phyloP scores from a whole-genome alignment of 441 rosid species.

The Monsonia emarginata region DNA sequence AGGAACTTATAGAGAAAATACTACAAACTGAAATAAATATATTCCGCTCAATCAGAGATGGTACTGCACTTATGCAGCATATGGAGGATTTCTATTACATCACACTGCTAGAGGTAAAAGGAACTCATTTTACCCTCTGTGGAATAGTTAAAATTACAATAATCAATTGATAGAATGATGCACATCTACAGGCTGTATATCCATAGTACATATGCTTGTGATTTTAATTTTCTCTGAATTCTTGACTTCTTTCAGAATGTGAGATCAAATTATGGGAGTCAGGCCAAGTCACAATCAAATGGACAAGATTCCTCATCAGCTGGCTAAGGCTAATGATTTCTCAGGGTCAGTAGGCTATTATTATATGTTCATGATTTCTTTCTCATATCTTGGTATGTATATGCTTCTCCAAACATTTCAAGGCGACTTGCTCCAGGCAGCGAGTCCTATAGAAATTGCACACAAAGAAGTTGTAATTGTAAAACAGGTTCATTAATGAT shows the following conservation, averaged over 20 bases:
- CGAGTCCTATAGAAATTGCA: not conserved
- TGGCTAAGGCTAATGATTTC: slow-evolving; percentile 4
- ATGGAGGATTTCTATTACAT: slow-evolving; percentile 97
- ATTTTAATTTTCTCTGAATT: not conserved
- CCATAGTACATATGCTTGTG: slow-evolving; percentile 1
- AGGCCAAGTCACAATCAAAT: slow-evolving; percentile 22
- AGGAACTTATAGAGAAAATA: slow-evolving; percentile 79
- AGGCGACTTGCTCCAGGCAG: not conserved
- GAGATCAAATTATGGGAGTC: slow-evolving; percentile 41
- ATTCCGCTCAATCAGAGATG: slow-evolving; percentile 78
- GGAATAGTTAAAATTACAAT: not conserved
- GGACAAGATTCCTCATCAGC: slow-evolving; percentile 16
- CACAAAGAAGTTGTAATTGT: not conserved
- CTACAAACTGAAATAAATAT: slow-evolving; percentile 83
- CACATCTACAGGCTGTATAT: not conserved
- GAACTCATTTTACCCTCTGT: not conserved
- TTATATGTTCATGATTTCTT: not conserved
- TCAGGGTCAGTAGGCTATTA: not conserved
- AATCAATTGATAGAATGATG: not conserved
- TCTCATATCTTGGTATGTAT: not conserved
- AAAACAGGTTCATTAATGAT: not conserved
- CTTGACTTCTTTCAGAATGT: slow-evolving; percentile 41
- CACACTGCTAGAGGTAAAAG: slow-evolving; percentile 73
- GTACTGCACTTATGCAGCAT: slow-evolving; percentile 93
- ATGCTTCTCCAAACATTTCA: not conserved